Percentiles rank a stretch among this genome's conserved stretches.
Conservation (phyloP, 1,139 yeast species). For the Nakaseomyces glabratus region DNA sequence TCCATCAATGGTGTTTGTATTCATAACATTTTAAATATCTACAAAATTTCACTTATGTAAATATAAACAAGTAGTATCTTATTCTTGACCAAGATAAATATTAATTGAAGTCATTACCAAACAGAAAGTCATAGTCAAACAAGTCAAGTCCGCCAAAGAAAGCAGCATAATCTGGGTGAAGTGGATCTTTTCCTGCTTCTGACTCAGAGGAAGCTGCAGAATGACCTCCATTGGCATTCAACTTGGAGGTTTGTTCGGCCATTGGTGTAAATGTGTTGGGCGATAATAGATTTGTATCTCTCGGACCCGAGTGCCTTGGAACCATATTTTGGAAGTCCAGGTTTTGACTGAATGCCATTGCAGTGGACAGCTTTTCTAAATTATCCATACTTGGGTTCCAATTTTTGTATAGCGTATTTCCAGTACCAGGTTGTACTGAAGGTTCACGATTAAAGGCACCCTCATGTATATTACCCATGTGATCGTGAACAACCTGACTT, state of each 20-base stretch:
- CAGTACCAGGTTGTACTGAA: not conserved
- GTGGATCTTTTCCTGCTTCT: conserved; percentile 7
- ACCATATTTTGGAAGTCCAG: conserved; percentile 10
- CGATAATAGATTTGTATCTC: conserved; percentile 1
- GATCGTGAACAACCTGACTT: conserved; percentile 1
- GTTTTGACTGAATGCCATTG: conserved; percentile 15
- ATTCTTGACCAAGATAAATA: no score
- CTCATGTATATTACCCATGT: conserved; percentile 1
- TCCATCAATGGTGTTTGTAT: no score
- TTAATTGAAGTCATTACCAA: conserved; percentile 16
- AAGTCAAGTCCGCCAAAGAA: conserved; percentile 23
- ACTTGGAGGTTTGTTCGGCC: not conserved
- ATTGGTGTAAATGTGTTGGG: not conserved
- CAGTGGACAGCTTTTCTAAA: conserved; percentile 17
- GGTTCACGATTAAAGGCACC: conserved; percentile 1
- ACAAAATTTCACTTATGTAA: no score
- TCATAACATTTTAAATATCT: no score
- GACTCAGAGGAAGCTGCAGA: conserved; percentile 7
- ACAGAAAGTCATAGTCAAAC: conserved; percentile 26
- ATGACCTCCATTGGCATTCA: not conserved
- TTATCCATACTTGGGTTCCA: conserved; percentile 11
- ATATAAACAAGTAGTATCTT: no score
- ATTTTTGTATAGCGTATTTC: not conserved
- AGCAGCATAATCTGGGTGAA: conserved; percentile 14
- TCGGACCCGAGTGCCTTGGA: not conserved